Conservation (phyloP, 257 asterid species). For the Nicotiana sylvestris region DNA sequence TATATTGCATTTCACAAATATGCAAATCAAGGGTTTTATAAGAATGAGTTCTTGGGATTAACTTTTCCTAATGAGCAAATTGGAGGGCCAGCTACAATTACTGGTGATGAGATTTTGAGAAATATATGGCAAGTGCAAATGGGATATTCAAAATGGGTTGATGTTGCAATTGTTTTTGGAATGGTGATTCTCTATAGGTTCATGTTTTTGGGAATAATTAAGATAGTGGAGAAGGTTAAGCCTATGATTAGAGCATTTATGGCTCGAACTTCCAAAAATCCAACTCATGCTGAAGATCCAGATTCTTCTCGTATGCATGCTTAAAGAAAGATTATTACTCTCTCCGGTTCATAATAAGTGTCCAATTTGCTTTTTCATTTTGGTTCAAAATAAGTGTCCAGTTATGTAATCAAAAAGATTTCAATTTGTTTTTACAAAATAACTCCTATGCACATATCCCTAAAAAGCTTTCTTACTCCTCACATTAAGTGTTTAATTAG, state of each 20-base stretch:
- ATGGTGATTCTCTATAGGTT: conserved; percentile 42
- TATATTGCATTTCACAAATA: conserved; percentile 51
- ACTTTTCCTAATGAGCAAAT: conserved; percentile 25
- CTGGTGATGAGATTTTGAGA: conserved; percentile 42
- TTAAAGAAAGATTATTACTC: not conserved
- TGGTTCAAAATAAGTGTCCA: too few relatives aligned
- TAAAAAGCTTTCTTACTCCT: too few relatives aligned
- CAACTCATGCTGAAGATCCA: not conserved
- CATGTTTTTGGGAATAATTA: conserved; percentile 35
- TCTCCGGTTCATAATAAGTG: too few relatives aligned
- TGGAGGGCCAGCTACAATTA: conserved; percentile 25
- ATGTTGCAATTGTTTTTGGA: conserved; percentile 40
- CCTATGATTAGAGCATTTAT: conserved; percentile 22
- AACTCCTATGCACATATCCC: too few relatives aligned
- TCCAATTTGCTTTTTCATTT: too few relatives aligned
- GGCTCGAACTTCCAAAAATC: not conserved
- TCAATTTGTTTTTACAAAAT: too few relatives aligned
- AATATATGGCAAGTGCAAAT: conserved; percentile 47
- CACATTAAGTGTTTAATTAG: too few relatives aligned
- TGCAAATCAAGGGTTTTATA: conserved; percentile 48
- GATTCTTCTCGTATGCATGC: not conserved
- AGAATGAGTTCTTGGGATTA: conserved; percentile 49
- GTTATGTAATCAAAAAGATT: too few relatives aligned
- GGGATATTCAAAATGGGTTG: conserved; percentile 58
- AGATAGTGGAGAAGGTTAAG: conserved; percentile 27